Base-by-base conservation (phyloP, 371 early-diverging fungal genomes). In the Dichotomocladium elegans region DNA sequence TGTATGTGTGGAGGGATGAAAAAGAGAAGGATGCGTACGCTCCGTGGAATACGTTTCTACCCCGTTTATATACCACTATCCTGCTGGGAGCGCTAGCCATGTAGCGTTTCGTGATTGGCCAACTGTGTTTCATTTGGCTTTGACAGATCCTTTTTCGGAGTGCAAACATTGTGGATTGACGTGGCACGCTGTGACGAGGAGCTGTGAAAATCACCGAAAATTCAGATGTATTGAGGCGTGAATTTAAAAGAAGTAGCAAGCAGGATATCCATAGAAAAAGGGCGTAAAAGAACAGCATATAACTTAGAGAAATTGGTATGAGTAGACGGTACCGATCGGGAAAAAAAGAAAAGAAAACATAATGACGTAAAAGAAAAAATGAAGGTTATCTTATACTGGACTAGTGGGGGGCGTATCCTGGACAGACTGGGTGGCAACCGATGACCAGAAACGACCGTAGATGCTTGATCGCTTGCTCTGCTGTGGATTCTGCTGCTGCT, bases 51-150 rank as follows among this genome's bases (percentile, higher is more conserved):
- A n/a, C 43, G 21, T 27, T 28, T 27, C 51, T 34, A 14, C 42
- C 29, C 40, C 34, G 58, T 59, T 53, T 59, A 53, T 53, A 59
- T 53, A 48, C 19, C 47, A 31, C 25, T n/a, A 37, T 17, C n/a
- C 41, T 59, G 47, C 46, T 46, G n/a, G 47, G 34, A 43, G 40
- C 17, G 51, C 34, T 41, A 51, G 61, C 67, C 65, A 72, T 72
- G 73, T 63, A 64, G 66, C 70, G 65, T 40, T 35, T 33, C 54
- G 17, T 72, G 55, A 72, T 72, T 72, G 73, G 73, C 43, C 26
- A 37, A 21, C 37, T n/a, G 37, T 21, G 21, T 37, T 37, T 37
- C 0, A 37, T 17, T 10, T 10, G 5, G 14, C 21, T 35, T 37
- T 37, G 37, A 37, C 37, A 37, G 37, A 21, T 35, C 14, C n/a